phyloP scores from a whole-genome alignment of 257 asterid species.

The Scutellaria barbata region DNA sequence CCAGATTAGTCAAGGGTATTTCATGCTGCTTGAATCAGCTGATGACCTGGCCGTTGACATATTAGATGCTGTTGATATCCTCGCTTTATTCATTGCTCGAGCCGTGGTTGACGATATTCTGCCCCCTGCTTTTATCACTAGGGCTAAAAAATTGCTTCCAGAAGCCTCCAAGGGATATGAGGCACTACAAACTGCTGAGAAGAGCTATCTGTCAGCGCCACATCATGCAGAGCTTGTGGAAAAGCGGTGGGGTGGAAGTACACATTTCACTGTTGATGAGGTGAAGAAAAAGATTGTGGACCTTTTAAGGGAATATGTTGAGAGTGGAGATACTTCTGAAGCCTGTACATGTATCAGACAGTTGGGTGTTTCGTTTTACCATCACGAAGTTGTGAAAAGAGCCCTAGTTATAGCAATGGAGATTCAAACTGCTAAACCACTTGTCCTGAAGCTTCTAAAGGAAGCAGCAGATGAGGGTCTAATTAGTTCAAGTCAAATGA shows the following conservation, averaged over 20 bases:
- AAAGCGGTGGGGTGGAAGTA: conserved; percentile 97
- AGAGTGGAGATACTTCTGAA: conserved; percentile 92
- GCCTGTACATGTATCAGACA: conserved; percentile 93
- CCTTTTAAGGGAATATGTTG: conserved; percentile 79
- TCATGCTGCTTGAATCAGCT: conserved; percentile 86
- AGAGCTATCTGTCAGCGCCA: conserved; percentile 96
- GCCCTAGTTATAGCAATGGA: conserved; percentile 90
- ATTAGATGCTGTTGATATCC: conserved; percentile 87
- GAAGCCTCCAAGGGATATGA: conserved; percentile 81
- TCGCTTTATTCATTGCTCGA: conserved; percentile 86
- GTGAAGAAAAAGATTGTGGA: conserved; percentile 91
- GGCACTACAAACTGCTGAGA: conserved; percentile 82
- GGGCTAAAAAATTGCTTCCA: conserved; percentile 72
- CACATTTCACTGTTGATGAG: conserved; percentile 90
- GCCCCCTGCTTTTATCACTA: conserved; percentile 88
- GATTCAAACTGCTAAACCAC: conserved; percentile 65
- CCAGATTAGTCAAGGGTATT: conserved; percentile 82
- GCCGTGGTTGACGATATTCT: conserved; percentile 97
- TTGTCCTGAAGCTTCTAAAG: conserved; percentile 69
- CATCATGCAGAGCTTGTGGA: conserved; percentile 99
- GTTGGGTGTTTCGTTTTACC: conserved; percentile 90
- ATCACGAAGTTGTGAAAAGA: conserved; percentile 97
- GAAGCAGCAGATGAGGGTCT: conserved; percentile 95
- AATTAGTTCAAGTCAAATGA: conserved; percentile 93
- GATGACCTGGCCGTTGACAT: conserved; percentile 95